Evolutionary conservation across 371 early-diverging fungal genomes (phyloP).

Genomic region (Chytridiales sp.): DNA sequence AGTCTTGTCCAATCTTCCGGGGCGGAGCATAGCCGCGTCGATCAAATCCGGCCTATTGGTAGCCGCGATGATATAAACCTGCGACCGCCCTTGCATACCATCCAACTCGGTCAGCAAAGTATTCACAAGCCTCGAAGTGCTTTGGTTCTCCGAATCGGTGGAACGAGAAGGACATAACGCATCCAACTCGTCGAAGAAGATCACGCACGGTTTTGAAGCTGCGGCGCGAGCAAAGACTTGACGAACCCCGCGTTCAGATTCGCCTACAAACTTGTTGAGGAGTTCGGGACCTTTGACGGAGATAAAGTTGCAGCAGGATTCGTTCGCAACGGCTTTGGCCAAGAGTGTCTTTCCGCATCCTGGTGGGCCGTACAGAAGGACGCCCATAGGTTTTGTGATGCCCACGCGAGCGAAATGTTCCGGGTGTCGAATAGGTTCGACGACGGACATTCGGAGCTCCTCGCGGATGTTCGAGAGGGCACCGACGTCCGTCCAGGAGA

Average conservation of each 20-base stretch:
- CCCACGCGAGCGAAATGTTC: slow-evolving; percentile 91
- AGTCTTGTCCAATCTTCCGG: slow-evolving; percentile 95
- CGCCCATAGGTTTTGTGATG: slow-evolving; percentile 92
- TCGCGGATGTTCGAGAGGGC: slow-evolving; percentile 84
- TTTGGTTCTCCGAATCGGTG: slow-evolving; percentile 80
- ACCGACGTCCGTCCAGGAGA: slow-evolving; percentile 95
- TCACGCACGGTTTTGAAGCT: slow-evolving; percentile 93
- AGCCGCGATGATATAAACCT: slow-evolving; percentile 97
- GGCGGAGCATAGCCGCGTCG: slow-evolving; percentile 98
- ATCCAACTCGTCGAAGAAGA: slow-evolving; percentile 99
- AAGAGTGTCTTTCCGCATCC: slow-evolving; percentile 99
- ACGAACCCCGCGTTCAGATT: slow-evolving; percentile 90
- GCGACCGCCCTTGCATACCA: slow-evolving; percentile 89
- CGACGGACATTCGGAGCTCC: slow-evolving; percentile 93
- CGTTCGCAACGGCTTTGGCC: slow-evolving; percentile 98
- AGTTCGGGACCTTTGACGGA: slow-evolving; percentile 99
- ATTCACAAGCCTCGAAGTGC: slow-evolving; percentile 96
- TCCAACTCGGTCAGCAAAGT: slow-evolving; percentile 97
- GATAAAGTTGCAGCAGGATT: slow-evolving; percentile 97
- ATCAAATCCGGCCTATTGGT: slow-evolving; percentile 99
- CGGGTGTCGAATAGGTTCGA: slow-evolving; percentile 94
- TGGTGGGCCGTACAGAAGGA: slow-evolving; percentile 98
- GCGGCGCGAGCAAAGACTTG: slow-evolving; percentile 97
- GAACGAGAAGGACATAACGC: slow-evolving; percentile 80
- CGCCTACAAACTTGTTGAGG: slow-evolving; percentile 99